phyloP scores from a whole-genome alignment of 768 basidiomycete genomes.

The Pleurotus eryngii region DNA sequence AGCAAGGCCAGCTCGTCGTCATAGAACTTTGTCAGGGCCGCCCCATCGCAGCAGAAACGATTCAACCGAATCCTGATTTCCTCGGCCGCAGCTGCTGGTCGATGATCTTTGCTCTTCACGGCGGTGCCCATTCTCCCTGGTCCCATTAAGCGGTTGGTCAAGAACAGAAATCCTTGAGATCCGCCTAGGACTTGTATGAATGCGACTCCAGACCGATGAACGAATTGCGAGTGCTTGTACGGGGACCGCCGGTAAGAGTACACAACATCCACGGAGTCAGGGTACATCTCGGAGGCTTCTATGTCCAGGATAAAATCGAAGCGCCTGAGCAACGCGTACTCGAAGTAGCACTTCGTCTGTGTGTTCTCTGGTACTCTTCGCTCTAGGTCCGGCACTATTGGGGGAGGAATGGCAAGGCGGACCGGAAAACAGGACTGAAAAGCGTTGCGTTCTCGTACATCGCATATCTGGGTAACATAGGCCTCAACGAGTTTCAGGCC shows the following conservation, averaged over 20 bases:
- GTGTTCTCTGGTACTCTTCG: conserved; percentile 65
- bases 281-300: conserved; percentile 74
- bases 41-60: conserved; percentile 61
- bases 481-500: conserved; percentile 92
- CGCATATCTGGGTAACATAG: conserved; percentile 87
- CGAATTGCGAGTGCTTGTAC: conserved; percentile 85
- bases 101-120: conserved; percentile 51
- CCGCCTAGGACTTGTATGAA: conserved; percentile 88
- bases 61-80: conserved; percentile 57
- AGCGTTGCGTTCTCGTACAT: conserved; percentile 79
- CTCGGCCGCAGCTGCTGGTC: conserved; percentile 57
- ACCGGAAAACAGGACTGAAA: conserved; percentile 92
- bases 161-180: conserved; percentile 77
- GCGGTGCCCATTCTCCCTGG: conserved; percentile 59
- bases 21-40: conserved; percentile 62
- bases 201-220: conserved; percentile 85
- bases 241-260: conserved; percentile 86
- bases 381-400: conserved; percentile 63
- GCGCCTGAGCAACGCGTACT: conserved; percentile 69
- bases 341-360: conserved; percentile 71
- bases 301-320: conserved; percentile 85
- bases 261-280: conserved; percentile 76
- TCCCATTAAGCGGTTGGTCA: conserved; percentile 84
- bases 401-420: conserved; percentile 72
- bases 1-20: conserved; percentile 62